Percentiles rank a stretch among this genome's conserved stretches.
Evolutionary conservation across 306 rosid species (phyloP).

Genomic region (Acacia melanoxylon): DNA sequence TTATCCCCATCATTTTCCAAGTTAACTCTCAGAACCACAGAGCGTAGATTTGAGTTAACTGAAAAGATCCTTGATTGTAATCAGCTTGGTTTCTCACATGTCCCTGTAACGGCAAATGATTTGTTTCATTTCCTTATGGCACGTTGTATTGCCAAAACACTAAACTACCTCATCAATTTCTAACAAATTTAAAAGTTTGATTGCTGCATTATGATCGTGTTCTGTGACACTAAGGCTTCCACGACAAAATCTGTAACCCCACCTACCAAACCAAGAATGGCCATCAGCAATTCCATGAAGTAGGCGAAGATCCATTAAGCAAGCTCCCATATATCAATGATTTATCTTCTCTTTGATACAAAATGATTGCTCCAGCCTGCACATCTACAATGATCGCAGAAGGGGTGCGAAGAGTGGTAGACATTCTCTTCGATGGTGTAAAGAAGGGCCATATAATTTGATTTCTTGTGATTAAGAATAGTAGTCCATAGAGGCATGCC

Average conservation of each 20-base stretch:
- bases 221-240: slow-evolving; percentile 76
- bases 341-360: slow-evolving; percentile 68
- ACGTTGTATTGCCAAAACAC: slow-evolving; percentile 25
- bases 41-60: too few relatives aligned
- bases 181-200: slow-evolving; percentile 55
- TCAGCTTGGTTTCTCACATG: too few relatives aligned
- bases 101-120: too few relatives aligned
- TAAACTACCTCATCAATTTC: slow-evolving; percentile 50
- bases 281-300: slow-evolving; percentile 87
- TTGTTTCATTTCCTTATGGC: too few relatives aligned
- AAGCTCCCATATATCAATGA: slow-evolving; percentile 79
- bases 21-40: too few relatives aligned
- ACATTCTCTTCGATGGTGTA: slow-evolving; percentile 74
- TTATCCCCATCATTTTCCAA: too few relatives aligned
- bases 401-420: slow-evolving; percentile 52
- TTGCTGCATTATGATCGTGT: slow-evolving; percentile 51
- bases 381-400: slow-evolving; percentile 78
- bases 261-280: slow-evolving; percentile 91
- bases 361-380: slow-evolving; percentile 45
- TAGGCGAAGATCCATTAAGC: slow-evolving; percentile 77
- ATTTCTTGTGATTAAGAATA: slow-evolving; percentile 61
- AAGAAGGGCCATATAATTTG: slow-evolving; percentile 61
- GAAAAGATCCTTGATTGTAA: too few relatives aligned
- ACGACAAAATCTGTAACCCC: slow-evolving; percentile 74
- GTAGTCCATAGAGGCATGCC: slow-evolving; percentile 74